Base-by-base conservation (phyloP, 176 grass and related monocot species). In the Metroxylon sagu region DNA sequence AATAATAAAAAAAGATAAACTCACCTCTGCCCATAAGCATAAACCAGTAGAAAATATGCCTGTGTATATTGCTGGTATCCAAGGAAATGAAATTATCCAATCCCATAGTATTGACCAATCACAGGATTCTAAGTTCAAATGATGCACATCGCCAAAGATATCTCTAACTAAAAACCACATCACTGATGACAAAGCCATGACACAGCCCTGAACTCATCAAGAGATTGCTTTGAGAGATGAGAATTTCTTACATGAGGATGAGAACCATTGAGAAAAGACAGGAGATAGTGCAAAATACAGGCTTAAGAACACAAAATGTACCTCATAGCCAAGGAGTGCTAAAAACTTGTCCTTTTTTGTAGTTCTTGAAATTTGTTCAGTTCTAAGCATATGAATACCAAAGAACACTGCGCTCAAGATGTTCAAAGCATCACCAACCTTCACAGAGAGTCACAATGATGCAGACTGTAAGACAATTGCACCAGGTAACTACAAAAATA, bases 11-110 rank as follows among this genome's bases (percentile, higher is more conserved):
- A 54, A 14, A 72, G 14, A 39, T n/a, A 54, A 21, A 54, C 67
- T 59, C 67, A 91, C 87, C 84, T 97, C 87, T 72, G 81, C 87
- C 93, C 93, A 97, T 59, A 97, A 74, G 56, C 92, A 97, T 56
- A 91, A 73, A 28, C 71, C 87, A 7, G 93, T 97, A 3, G 93
- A 97, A 29, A 97, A 67, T 50, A 91, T 67, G 35, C 87, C 84
- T 21, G 84, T 88, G 62, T 97, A 97, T 51, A 97, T 67, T 72
- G 81, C 87, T 1, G 93, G 87, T 85, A 91, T 88, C 87, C 93
- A 91, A 65, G 93, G 93, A 87, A 97, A 88, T 67, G 93, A 85
- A 63, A 53, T 49, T 19, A 76, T 72, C 0, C 43, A 64, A 81
- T 91, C 81, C 83, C 77, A 91, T 61, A 88, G 29, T 53, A 71